phyloP scores from a whole-genome alignment of 2,329 filamentous ascomycete genomes.

The Zelopaecilomyces penicillatus region DNA sequence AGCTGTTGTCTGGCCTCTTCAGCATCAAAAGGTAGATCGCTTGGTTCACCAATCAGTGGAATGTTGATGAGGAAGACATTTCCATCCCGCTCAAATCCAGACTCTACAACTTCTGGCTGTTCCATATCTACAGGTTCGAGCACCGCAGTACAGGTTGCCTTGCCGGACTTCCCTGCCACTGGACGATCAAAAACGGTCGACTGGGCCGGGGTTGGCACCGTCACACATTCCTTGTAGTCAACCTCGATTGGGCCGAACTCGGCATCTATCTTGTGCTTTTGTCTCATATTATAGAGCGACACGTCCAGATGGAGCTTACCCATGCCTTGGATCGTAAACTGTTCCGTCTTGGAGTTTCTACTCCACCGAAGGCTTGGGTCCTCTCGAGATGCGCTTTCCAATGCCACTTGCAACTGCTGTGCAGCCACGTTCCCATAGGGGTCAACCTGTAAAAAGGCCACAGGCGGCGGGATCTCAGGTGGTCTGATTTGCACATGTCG shows the following conservation, averaged over 20 bases:
- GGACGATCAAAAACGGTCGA: constrained; percentile 66
- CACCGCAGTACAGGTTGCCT: constrained; percentile 63
- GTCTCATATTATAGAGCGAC: constrained; percentile 76
- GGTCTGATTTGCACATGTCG: constrained; percentile 75
- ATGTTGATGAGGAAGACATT: constrained; percentile 57
- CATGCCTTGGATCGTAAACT: constrained; percentile 93
- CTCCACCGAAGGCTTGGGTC: constrained; percentile 85
- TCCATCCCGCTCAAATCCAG: constrained; percentile 51
- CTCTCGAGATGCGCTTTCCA: constrained; percentile 75
- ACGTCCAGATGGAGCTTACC: constrained; percentile 93
- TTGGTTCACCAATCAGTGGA: constrained; percentile 41
- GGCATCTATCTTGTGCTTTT: constrained; percentile 81
- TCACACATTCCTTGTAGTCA: constrained; percentile 81
- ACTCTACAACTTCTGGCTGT: constrained; percentile 29
- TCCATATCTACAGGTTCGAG: constrained; percentile 52
- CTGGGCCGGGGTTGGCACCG: constrained; percentile 45
- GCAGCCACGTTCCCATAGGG: constrained; percentile 69
- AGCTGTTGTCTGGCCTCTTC: constrained; percentile 52
- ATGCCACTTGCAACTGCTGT: constrained; percentile 66
- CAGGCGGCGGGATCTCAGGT: constrained; percentile 82
- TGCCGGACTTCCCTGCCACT: constrained; percentile 71
- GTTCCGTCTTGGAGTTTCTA: constrained; percentile 80
- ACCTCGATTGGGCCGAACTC: constrained; percentile 88
- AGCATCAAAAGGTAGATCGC: constrained; percentile 38
- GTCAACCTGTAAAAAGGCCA: constrained; percentile 94